phyloP scores from a whole-genome alignment of 345 rosid species.

The Melastoma malabathricum region DNA sequence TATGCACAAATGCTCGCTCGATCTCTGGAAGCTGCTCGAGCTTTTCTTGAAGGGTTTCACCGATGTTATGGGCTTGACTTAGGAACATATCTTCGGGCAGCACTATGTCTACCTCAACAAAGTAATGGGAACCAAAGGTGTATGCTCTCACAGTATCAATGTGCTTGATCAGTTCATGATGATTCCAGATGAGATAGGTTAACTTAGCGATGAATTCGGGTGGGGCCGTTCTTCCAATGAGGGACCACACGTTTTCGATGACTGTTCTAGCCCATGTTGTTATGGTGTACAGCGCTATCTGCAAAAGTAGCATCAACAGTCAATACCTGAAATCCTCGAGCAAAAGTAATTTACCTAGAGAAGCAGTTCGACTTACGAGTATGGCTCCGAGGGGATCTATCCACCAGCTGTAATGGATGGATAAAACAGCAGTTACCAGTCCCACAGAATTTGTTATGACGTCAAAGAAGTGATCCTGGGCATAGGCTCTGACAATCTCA shows the following conservation, averaged over 20 bases:
- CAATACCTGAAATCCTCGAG: no score
- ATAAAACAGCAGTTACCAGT: slow-evolving; percentile 16
- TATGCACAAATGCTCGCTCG: slow-evolving; percentile 76
- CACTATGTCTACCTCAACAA: slow-evolving; percentile 78
- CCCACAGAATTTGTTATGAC: slow-evolving; percentile 26
- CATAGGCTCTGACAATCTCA: slow-evolving; percentile 21
- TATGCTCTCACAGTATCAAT: slow-evolving; percentile 78
- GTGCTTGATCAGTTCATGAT: slow-evolving; percentile 54
- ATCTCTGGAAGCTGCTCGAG: slow-evolving; percentile 73
- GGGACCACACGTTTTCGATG: slow-evolving; percentile 51
- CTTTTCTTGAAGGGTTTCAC: slow-evolving; percentile 75
- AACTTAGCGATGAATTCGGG: slow-evolving; percentile 68
- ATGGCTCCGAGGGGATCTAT: slow-evolving; percentile 26
- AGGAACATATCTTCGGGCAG: slow-evolving; percentile 59
- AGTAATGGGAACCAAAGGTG: slow-evolving; percentile 69
- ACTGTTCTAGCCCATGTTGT: slow-evolving; percentile 67
- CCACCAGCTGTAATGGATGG: slow-evolving; percentile 24
- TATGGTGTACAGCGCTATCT: slow-evolving; percentile 79
- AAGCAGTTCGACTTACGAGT: slow-evolving; percentile 6
- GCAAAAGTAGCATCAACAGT: slow-evolving; percentile 7
- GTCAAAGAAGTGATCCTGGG: slow-evolving; percentile 27
- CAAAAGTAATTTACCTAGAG: not conserved
- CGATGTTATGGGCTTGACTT: slow-evolving; percentile 61
- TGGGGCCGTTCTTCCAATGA: slow-evolving; percentile 67
- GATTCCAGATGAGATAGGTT: slow-evolving; percentile 78